Evolutionary conservation across 2,329 filamentous ascomycete species (phyloP), one percentile per base, ranked within the genome.

Genomic region (Penicillium corylophilum): DNA sequence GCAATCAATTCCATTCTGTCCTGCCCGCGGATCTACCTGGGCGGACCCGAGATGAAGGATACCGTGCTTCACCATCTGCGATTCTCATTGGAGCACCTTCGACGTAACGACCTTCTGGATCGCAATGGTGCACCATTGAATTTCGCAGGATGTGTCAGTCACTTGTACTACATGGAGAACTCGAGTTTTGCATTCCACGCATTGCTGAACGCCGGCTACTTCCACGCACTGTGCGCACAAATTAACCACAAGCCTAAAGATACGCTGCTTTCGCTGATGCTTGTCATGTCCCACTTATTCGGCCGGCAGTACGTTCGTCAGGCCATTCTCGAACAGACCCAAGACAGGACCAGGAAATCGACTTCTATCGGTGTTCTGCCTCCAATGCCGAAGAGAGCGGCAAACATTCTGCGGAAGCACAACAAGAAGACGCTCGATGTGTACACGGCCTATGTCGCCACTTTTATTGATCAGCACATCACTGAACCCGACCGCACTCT

Each of bases 21-120:
- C 0, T 85, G 90, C 60, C 84, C 84, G 3, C 79, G 85, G 26
- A 70, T 92, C 6, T 90, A 86, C 56, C 77, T 92, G 2, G 88
- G 88, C 40, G 87, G 88, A 0, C 77, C 83, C 2, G 82, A 84
- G 38, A 83, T 84, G 45, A 85, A 84, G 62, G 82, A 86, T 66
- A 82, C 87, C 1, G 83, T 90, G 1, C 79, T 88, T 46, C 88
- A 93, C 65, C 88, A 92, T 63, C 70, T 93, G 6, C 82, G 89
- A 3, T 93, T 93, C 68, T 91, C 88, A 0, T 88, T 93, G 40
- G 88, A 93, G 57, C 93, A 90, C 60, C 77, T 93, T 1, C 80
- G 87, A 18, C 77, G 86, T 31, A 85, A 90, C 59, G 76, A 82
- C 39, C 79, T 93, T 0, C 74, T 93, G 8, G 83, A 82, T 3